Base-by-base conservation (phyloP, 257 asterid species). In the Paraleonurus japonicus region DNA sequence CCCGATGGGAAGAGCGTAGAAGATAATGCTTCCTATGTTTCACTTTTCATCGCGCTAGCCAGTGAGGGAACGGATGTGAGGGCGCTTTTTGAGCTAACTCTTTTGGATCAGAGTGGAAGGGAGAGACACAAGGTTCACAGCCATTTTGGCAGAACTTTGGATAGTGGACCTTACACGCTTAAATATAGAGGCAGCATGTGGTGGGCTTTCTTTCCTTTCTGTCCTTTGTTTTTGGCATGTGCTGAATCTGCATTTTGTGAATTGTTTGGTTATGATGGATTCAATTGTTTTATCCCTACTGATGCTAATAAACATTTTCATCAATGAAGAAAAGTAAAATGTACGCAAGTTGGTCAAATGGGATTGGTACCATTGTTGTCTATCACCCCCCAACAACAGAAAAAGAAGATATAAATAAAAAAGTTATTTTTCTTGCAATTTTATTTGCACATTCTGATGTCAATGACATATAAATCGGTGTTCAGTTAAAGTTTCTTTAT, bases 161-260 rank as follows among this genome's bases (percentile, higher is more conserved):
- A 94, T 87, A 89, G 89, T 68, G 99, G 99, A 4, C 97, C 99
- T 6, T 94, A 94, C 72, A 80, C 98, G 0, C 87, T 94, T 32
- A 94, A 91, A 85, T 94, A 89, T 66, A 80, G 96, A 16, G 97
- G 99, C 65, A 94, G 99, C 87, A 91, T 94, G 99, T 94, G 99
- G 99, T 94, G 60, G 43, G 84, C 81, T 72, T 74, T 66, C 65
- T 57, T 51, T 33, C 61, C 26, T 24, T 35, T 77, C 16, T 69
- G 48, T 2, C 23, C 4, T 1, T 72, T 45, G 23, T 24, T 20
- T 48, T 16, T 41, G 50, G 16, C 50, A 41, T 13, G 51, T 37
- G 43, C 12, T 8, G 17, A 27, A 8, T 62, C 53, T 67, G 63
- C 19, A 51, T 54, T 75, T 27, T n/a, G 12, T 33, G 26, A 33